Evolutionary conservation across 768 basidiomycete genomes (phyloP), one percentile per base, ranked within the genome.

Genomic region (Tephrocybe sp.): DNA sequence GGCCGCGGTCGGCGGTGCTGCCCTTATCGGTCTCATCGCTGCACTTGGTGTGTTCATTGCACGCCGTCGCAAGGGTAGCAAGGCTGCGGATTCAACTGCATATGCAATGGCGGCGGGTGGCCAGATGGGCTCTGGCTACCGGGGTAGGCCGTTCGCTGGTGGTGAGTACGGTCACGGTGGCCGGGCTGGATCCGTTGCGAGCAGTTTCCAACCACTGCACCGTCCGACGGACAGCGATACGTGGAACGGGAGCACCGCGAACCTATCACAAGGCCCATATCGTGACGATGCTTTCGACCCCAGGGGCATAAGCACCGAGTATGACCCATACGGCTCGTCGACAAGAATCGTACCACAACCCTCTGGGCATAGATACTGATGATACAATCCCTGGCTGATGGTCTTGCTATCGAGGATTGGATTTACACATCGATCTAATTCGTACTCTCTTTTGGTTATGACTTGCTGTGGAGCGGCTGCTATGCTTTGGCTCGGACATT

Each of bases 131-230:
- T 61, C 61, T 23, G 64, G 61, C 21, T 67, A 36, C 23, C 23
- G 44, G 26, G 17, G 20, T 10, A 12, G 34, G 15, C 51, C 53
- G 58, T 56, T 39, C 54, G 62, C 21, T 70, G 64, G 54, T 52
- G 60, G 51, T 66, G 79, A 23, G 0, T 53, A 53, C n/a, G 51
- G 51, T 12, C 51, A 53, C 20, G 40, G 33, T 5, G 43, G 18
- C 5, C 24, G 32, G 1, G 20, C 7, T 6, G 67, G 68, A 64
- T 83, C 83, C 46, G 80, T 84, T 67, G 82, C 81, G 57, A 84
- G 83, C 55, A 78, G 85, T 20, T 88, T 88, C 56, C 71, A 84
- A 26, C 87, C 87, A n/a, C 63, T 89, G 60, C 79, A 80, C 54
- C 82, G 83, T 58, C 77, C 76, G 32, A 81, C 79, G 55, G 60